These are phyloP conservation scores for Calonectria henricotiae DNA, from an alignment of 2,329 filamentous ascomycete genomes.

Conservation along the genomic window DNA sequence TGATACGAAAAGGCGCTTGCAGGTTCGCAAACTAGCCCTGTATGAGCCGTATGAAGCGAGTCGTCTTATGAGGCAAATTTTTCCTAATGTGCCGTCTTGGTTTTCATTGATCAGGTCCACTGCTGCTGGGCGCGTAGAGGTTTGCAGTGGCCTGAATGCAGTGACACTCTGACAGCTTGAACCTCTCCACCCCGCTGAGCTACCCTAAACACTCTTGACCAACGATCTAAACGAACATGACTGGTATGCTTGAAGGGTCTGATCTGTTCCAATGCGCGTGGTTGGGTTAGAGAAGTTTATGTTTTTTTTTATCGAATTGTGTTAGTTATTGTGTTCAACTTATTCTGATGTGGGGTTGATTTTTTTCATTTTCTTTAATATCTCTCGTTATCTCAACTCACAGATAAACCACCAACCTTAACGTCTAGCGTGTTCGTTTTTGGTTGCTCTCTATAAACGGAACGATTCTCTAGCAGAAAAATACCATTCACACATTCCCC, in stretches of 20 bases:
- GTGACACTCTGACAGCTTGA: constrained; percentile 25
- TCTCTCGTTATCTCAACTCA: too few relatives aligned
- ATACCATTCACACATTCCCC: background rate
- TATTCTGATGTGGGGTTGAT: too few relatives aligned
- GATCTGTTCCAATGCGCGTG: background rate
- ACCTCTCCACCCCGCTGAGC: constrained; percentile 5
- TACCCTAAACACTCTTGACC: constrained; percentile 26
- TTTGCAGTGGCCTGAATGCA: constrained; percentile 18
- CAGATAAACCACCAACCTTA: too few relatives aligned
- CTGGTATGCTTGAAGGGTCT: background rate
- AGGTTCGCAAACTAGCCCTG: background rate
- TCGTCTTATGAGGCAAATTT: background rate
- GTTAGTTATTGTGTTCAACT: too few relatives aligned
- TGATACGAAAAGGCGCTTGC: constrained; percentile 13
- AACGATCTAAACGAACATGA: background rate
- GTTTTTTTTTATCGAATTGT: background rate
- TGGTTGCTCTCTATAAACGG: background rate
- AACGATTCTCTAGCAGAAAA: background rate
- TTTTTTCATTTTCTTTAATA: too few relatives aligned
- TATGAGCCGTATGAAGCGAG: constrained; percentile 10
- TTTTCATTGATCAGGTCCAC: background rate
- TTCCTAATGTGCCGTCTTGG: background rate
- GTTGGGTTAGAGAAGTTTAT: background rate
- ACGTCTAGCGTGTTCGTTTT: too few relatives aligned
- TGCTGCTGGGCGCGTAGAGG: background rate